phyloP scores from a whole-genome alignment of 192 early-diverging fungal genomes.

The Umbelopsis sp. region DNA sequence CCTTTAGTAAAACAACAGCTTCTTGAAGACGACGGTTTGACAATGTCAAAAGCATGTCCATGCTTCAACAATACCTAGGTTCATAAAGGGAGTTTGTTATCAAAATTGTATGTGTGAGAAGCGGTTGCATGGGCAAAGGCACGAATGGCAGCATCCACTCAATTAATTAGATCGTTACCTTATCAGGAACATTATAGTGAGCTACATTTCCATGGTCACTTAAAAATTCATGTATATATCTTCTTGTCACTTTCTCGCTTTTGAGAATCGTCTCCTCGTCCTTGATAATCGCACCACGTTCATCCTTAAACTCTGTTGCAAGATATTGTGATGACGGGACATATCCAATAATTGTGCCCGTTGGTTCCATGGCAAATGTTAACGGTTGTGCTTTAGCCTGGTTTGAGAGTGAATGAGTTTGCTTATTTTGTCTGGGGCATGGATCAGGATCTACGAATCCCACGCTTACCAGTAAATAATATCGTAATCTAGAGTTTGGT shows the following conservation, averaged over 20 bases:
- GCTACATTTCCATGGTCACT: slow-evolving; percentile 26
- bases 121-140: too few relatives aligned
- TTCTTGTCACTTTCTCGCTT: slow-evolving; percentile 20
- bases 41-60: slow-evolving; percentile 63
- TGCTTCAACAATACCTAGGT: slow-evolving; percentile 49
- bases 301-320: slow-evolving; percentile 41
- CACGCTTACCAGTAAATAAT: slow-evolving; percentile 64
- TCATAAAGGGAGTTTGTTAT: not conserved
- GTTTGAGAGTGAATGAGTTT: not conserved
- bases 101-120: not conserved
- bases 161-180: slow-evolving; percentile 19
- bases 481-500: slow-evolving; percentile 79
- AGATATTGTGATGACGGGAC: slow-evolving; percentile 33
- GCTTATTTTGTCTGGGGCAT: not conserved
- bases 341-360: slow-evolving; percentile 43
- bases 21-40: slow-evolving; percentile 57
- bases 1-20: slow-evolving; percentile 86
- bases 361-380: slow-evolving; percentile 42
- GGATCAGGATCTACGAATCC: not conserved
- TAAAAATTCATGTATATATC: slow-evolving; percentile 27
- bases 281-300: slow-evolving; percentile 14
- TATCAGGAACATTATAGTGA: slow-evolving; percentile 51
- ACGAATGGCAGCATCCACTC: too few relatives aligned
- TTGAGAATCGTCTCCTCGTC: slow-evolving; percentile 26
- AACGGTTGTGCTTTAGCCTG: slow-evolving; percentile 36